Conservation (phyloP, 108 stramenopile species). For the Cyclotella cryptica region DNA sequence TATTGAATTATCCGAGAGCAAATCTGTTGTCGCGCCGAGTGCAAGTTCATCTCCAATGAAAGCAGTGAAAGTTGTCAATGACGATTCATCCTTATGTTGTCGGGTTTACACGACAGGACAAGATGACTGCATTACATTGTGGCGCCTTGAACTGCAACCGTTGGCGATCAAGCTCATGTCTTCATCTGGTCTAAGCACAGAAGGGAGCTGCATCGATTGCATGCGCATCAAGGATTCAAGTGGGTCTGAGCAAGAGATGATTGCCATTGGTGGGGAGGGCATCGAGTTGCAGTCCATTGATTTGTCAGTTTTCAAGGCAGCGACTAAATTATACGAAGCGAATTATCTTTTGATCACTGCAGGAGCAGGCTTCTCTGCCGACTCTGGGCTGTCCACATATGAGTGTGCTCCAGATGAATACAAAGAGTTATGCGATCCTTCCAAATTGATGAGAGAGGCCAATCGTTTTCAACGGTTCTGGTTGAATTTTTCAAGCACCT, state of each 20-base stretch:
- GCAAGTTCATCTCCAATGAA: conserved; percentile 77
- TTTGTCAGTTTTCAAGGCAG: conserved; percentile 30
- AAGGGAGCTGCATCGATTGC: conserved; percentile 44
- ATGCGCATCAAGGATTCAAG: conserved; percentile 7
- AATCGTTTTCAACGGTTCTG: conserved; percentile 57
- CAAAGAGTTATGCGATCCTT: conserved; percentile 53
- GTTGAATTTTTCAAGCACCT: conserved; percentile 49
- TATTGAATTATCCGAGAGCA: not conserved
- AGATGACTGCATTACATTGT: conserved; percentile 59
- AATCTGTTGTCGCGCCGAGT: conserved; percentile 21
- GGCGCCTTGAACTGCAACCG: conserved; percentile 38
- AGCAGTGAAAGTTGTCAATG: conserved; percentile 48
- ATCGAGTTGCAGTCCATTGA: conserved; percentile 50
- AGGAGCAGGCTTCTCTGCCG: conserved; percentile 65
- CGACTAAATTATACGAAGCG: conserved; percentile 27
- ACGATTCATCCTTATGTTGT: conserved; percentile 35
- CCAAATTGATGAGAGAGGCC: conserved; percentile 32
- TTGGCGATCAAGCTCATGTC: conserved; percentile 22
- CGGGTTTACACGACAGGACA: conserved; percentile 64
- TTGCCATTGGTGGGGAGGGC: conserved; percentile 59
- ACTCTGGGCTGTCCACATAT: conserved; percentile 61
- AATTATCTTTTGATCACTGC: conserved; percentile 60
- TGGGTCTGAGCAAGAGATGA: conserved; percentile 19
- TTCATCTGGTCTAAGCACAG: conserved; percentile 35
- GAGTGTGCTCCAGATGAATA: conserved; percentile 41